Conservation (phyloP, 768 basidiomycete species). For the Rhizopogon vinicolor region DNA sequence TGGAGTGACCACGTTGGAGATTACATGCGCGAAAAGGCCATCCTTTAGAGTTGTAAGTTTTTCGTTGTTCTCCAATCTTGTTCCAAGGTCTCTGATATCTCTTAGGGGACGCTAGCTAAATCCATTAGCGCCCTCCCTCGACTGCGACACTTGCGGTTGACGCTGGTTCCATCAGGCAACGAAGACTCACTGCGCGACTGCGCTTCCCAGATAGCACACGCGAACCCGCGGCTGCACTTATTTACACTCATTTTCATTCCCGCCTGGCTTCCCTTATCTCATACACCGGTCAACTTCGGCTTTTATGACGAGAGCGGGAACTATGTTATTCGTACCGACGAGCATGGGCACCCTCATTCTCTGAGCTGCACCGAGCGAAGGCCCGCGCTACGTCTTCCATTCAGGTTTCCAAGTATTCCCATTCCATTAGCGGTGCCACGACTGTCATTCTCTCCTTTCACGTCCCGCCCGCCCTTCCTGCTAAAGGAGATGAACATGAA, state of each 20-base stretch:
- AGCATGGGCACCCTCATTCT: constrained; percentile 57
- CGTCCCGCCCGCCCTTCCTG: constrained; percentile 34
- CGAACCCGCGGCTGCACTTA: constrained; percentile 60
- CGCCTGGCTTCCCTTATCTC: constrained; percentile 45
- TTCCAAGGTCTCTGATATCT: background rate
- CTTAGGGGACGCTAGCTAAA: constrained; percentile 45
- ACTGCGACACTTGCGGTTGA: constrained; percentile 56
- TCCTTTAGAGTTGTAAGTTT: constrained; percentile 65
- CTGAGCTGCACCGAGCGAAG: constrained; percentile 49
- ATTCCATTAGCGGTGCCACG: constrained; percentile 24
- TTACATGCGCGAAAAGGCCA: constrained; percentile 64
- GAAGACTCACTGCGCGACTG: constrained; percentile 56
- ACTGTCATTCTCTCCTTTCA: constrained; percentile 12
- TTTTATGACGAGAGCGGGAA: constrained; percentile 40
- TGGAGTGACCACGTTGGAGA: constrained; percentile 54
- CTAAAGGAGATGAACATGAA: constrained; percentile 15
- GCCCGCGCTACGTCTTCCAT: constrained; percentile 17
- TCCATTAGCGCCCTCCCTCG: constrained; percentile 57
- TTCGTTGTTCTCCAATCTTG: background rate
- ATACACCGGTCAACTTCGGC: constrained; percentile 38
- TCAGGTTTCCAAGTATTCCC: constrained; percentile 20
- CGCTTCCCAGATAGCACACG: constrained; percentile 57
- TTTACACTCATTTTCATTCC: constrained; percentile 68
- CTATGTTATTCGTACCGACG: constrained; percentile 55
- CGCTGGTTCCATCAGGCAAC: constrained; percentile 63